Percentiles rank a stretch among this genome's conserved stretches.
phyloP scores from a whole-genome alignment of 495 filamentous ascomycete genomes.

The Viridothelium virens region DNA sequence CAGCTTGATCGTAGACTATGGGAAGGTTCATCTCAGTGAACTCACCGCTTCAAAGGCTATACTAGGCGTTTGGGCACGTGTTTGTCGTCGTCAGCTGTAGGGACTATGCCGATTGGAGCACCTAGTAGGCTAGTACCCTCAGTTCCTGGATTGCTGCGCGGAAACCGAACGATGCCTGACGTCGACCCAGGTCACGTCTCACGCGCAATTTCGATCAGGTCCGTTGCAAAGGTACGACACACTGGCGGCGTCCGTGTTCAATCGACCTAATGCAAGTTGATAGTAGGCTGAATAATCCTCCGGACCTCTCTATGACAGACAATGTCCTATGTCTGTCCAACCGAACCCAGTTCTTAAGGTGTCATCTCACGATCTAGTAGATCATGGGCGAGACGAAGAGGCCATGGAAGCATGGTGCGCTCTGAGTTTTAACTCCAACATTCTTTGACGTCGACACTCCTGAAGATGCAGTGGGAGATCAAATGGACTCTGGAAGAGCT shows the following conservation, averaged over 20 bases:
- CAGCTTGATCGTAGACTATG: too few species aligned
- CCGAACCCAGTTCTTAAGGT: background rate
- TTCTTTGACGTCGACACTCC: background rate
- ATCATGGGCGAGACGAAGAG: background rate
- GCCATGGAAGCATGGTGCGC: background rate
- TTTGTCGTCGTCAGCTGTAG: background rate
- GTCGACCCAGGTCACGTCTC: background rate
- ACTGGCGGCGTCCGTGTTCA: background rate
- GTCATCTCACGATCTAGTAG: background rate
- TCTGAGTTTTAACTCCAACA: background rate
- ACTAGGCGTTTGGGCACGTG: too few species aligned
- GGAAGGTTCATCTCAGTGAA: too few species aligned
- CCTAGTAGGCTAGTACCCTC: background rate
- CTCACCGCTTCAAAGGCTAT: too few species aligned
- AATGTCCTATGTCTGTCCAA: background rate
- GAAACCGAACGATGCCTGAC: background rate
- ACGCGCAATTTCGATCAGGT: background rate
- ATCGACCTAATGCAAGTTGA: background rate
- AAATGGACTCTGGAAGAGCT: background rate
- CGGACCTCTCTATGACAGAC: too few species aligned
- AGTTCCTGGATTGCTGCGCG: background rate
- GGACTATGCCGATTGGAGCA: background rate
- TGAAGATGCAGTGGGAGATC: background rate
- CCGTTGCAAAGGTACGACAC: background rate
- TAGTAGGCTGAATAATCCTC: background rate